Evolutionary conservation across 805 yeast species (phyloP).

Genomic region (Myxozyma monticola): DNA sequence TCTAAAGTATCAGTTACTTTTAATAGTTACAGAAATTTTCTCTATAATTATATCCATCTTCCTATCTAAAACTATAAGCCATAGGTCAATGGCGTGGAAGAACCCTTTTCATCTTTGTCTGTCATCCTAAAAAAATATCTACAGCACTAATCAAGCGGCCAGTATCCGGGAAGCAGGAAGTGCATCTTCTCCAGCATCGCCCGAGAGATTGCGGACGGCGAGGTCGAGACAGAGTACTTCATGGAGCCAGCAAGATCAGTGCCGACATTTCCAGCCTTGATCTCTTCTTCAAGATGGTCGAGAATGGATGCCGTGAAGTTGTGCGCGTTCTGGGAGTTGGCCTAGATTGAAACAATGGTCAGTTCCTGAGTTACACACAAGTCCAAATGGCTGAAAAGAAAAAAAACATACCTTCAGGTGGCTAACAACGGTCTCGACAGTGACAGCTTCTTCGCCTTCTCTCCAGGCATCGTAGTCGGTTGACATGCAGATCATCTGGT

Average conservation of each 20-base stretch:
- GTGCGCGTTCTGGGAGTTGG: conserved; percentile 86
- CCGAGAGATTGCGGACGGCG: conserved; percentile 67
- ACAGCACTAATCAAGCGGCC: conserved; percentile 21
- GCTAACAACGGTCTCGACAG: conserved; percentile 95
- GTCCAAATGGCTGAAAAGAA: background rate
- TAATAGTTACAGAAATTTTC: no score
- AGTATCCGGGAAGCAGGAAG: conserved; percentile 87
- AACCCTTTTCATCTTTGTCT: background rate
- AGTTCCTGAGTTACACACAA: background rate
- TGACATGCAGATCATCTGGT: conserved; percentile 98
- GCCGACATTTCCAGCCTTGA: conserved; percentile 63
- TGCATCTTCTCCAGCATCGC: conserved; percentile 78
- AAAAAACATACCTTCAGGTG: conserved; percentile 51
- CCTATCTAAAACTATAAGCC: no score
- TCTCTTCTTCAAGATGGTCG: conserved; percentile 60
- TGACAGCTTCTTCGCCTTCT: conserved; percentile 90
- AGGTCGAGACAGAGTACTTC: conserved; percentile 79
- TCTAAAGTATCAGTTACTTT: no score
- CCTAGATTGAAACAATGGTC: conserved; percentile 40
- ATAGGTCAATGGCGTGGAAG: background rate
- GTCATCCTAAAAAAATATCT: background rate
- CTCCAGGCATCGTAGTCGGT: conserved; percentile 99
- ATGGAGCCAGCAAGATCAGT: conserved; percentile 70
- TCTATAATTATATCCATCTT: no score
- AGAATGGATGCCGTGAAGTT: conserved; percentile 69